Percentiles rank a stretch among this genome's conserved stretches.
phyloP scores from a whole-genome alignment of 371 early-diverging fungal genomes.

The Rhizopus microsporus region DNA sequence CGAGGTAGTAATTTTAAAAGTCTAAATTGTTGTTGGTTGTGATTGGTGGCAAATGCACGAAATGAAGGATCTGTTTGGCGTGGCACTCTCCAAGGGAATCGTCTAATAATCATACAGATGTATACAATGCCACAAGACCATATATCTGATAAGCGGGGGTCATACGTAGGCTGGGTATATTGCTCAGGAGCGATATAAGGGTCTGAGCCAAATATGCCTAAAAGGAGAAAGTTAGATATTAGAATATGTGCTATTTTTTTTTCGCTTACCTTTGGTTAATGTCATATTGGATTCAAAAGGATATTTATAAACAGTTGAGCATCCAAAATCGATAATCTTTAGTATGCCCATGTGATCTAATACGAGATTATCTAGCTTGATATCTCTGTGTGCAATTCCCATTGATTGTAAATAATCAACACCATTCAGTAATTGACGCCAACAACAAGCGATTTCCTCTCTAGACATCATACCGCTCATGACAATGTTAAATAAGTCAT shows the following conservation, averaged over 20 bases:
- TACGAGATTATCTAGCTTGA: slow-evolving; percentile 83
- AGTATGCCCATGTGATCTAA: slow-evolving; percentile 64
- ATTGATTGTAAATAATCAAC: slow-evolving; percentile 67
- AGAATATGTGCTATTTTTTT: background rate
- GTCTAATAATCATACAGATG: slow-evolving; percentile 66
- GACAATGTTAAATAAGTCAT: slow-evolving; percentile 70
- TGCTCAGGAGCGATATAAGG: slow-evolving; percentile 65
- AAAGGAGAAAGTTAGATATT: background rate
- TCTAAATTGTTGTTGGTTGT: slow-evolving; percentile 42
- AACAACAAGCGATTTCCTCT: slow-evolving; percentile 66
- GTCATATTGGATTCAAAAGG: slow-evolving; percentile 60
- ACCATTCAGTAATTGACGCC: slow-evolving; percentile 72
- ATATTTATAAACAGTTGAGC: slow-evolving; percentile 73
- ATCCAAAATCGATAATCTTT: slow-evolving; percentile 92
- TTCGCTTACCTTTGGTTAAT: slow-evolving; percentile 52
- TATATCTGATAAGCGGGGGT: slow-evolving; percentile 50
- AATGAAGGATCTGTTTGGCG: slow-evolving; percentile 53
- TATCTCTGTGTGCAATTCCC: slow-evolving; percentile 81
- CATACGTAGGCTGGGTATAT: slow-evolving; percentile 51
- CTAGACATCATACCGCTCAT: slow-evolving; percentile 61
- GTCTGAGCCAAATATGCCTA: slow-evolving; percentile 45
- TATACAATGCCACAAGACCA: slow-evolving; percentile 63
- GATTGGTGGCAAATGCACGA: slow-evolving; percentile 48
- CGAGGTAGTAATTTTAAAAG: slow-evolving; percentile 57
- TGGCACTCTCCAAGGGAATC: slow-evolving; percentile 71